Conservation (phyloP, 2,329 filamentous ascomycete genomes). For the Pyrenophora teres region DNA sequence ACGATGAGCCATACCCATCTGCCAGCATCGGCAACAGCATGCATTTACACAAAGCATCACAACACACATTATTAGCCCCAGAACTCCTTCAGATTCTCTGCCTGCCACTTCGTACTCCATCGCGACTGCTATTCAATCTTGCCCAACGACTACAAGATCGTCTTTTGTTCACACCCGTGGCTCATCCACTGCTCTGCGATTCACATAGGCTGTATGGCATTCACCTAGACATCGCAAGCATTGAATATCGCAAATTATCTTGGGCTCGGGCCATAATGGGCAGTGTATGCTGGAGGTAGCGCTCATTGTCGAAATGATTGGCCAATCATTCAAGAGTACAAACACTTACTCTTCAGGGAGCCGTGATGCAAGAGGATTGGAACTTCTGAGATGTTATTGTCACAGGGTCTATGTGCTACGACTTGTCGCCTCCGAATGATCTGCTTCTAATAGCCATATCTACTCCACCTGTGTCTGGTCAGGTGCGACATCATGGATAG, state of each 20-base stretch:
- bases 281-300: constrained; percentile 58
- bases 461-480: constrained; percentile 1
- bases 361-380: neutral
- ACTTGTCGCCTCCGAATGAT: neutral
- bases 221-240: constrained; percentile 61
- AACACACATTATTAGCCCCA: no score
- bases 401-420: neutral
- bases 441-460: neutral
- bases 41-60: no score
- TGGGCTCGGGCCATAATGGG: constrained; percentile 57
- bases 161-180: constrained; percentile 50
- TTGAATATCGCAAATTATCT: constrained; percentile 57
- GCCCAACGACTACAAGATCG: constrained; percentile 55
- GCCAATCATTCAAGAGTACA: constrained; percentile 50
- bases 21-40: no score
- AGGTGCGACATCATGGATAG: constrained; percentile 15
- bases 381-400: neutral
- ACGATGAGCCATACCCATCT: neutral
- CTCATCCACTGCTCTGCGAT: constrained; percentile 56
- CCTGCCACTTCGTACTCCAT: constrained; percentile 60
- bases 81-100: constrained; percentile 55
- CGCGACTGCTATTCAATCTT: constrained; percentile 59
- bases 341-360: constrained; percentile 19
- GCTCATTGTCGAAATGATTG: constrained; percentile 62
- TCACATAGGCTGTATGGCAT: constrained; percentile 55